phyloP scores from a whole-genome alignment of 1,284 basidiomycete genomes.

The Marasmius tenuissimus region DNA sequence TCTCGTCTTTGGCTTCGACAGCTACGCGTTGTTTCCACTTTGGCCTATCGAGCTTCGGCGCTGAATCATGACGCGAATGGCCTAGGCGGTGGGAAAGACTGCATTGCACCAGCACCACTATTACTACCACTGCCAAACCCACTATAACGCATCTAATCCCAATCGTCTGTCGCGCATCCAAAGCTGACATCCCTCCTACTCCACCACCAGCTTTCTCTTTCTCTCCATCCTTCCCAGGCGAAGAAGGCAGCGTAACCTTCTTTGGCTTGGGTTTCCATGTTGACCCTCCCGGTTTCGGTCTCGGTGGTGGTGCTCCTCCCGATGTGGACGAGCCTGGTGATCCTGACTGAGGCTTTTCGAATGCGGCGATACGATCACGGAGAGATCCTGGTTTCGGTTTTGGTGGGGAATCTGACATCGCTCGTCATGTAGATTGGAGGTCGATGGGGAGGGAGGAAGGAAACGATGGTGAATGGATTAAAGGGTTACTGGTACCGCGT shows the following conservation, averaged over 20 bases:
- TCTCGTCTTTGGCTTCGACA: slow-evolving; percentile 37
- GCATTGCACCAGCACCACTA: background rate
- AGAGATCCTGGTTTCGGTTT: slow-evolving; percentile 71
- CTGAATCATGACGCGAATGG: slow-evolving; percentile 27
- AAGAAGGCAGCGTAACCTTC: slow-evolving; percentile 50
- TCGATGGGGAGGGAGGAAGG: too few relatives aligned
- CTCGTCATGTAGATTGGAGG: too few relatives aligned
- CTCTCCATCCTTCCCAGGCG: slow-evolving; percentile 26
- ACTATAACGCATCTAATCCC: too few relatives aligned
- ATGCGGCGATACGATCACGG: slow-evolving; percentile 81
- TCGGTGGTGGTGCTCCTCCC: slow-evolving; percentile 51
- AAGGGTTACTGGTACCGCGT: too few relatives aligned
- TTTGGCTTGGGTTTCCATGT: slow-evolving; percentile 63
- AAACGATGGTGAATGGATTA: too few relatives aligned
- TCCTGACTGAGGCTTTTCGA: slow-evolving; percentile 53
- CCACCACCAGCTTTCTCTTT: slow-evolving; percentile 20
- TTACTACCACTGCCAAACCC: slow-evolving; percentile 57
- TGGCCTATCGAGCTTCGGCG: slow-evolving; percentile 73
- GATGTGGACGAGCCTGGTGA: slow-evolving; percentile 38
- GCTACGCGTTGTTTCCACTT: slow-evolving; percentile 76
- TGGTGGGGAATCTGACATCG: slow-evolving; percentile 49
- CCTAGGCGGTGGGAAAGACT: slow-evolving; percentile 35
- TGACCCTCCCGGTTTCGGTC: slow-evolving; percentile 70
- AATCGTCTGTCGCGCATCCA: slow-evolving; percentile 83
- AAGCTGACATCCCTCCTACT: slow-evolving; percentile 72